Conservation (phyloP, 371 early-diverging fungal genomes). For the Rhizopus arrhizus region DNA sequence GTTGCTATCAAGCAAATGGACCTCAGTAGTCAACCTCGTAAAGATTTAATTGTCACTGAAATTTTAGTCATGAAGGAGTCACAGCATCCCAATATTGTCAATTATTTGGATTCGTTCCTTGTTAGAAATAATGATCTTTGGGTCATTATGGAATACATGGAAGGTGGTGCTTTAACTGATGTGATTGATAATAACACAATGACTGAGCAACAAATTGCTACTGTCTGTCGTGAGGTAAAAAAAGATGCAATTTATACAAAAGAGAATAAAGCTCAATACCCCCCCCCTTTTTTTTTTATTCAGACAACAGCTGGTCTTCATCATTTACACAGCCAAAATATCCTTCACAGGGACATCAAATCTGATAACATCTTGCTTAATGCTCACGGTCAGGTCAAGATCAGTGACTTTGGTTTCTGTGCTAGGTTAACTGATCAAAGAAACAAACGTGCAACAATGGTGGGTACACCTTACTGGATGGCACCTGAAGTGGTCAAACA, state of each 20-base stretch:
- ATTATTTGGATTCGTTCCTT: constrained; percentile 90
- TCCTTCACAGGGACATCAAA: constrained; percentile 98
- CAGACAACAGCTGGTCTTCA: constrained; percentile 83
- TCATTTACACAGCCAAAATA: constrained; percentile 87
- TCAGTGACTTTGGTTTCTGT: constrained; percentile 94
- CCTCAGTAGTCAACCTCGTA: constrained; percentile 87
- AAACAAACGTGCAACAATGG: constrained; percentile 93
- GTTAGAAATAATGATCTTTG: constrained; percentile 84
- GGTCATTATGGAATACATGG: constrained; percentile 99
- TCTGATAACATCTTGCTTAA: constrained; percentile 91
- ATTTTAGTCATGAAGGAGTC: constrained; percentile 95
- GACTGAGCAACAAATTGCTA: constrained; percentile 89
- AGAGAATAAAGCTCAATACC: neutral
- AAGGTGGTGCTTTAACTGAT: constrained; percentile 95
- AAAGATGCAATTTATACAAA: neutral
- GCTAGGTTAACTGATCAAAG: constrained; percentile 86
- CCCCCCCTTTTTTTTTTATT: neutral
- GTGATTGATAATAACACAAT: constrained; percentile 91
- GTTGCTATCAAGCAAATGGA: constrained; percentile 99
- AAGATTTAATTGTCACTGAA: constrained; percentile 95
- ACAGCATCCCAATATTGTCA: constrained; percentile 94
- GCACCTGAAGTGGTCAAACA: constrained; percentile 92
- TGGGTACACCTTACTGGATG: constrained; percentile 96
- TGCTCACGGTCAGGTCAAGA: constrained; percentile 87
- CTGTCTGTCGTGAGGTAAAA: constrained; percentile 81